Conservation (phyloP, 1,284 basidiomycete species). For the Leccinum ponderosum region DNA sequence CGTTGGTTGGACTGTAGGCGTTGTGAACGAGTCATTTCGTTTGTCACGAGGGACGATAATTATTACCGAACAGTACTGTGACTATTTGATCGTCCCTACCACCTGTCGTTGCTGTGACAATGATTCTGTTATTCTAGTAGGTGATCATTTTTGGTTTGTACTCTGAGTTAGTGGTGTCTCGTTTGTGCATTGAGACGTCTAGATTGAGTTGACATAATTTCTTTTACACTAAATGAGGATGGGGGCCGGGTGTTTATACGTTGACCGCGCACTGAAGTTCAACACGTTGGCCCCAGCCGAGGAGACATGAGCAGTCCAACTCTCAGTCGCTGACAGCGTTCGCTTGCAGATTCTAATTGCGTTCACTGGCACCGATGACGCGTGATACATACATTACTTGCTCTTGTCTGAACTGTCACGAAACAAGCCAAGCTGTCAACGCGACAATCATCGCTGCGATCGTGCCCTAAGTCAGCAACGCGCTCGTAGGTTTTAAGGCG, state of each 20-base stretch:
- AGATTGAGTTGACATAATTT: neutral
- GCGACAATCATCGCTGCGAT: too few species aligned
- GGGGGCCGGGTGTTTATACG: too few species aligned
- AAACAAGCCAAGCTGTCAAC: neutral
- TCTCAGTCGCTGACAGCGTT: too few species aligned
- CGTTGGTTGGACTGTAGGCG: neutral
- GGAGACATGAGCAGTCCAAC: too few species aligned
- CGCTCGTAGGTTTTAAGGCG: too few species aligned
- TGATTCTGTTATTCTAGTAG: slow-evolving; percentile 11
- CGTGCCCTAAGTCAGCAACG: too few species aligned
- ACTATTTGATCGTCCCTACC: neutral
- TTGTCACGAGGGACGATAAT: slow-evolving; percentile 12
- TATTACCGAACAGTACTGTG: slow-evolving; percentile 1
- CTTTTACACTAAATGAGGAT: neutral
- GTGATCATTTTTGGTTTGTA: slow-evolving; percentile 11
- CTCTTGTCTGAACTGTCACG: neutral
- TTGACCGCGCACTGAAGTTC: too few species aligned
- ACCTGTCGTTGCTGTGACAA: slow-evolving; percentile 17
- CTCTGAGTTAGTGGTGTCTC: neutral
- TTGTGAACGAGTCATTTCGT: neutral
- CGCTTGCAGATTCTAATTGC: too few species aligned
- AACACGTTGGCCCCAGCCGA: too few species aligned
- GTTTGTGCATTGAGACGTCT: neutral
- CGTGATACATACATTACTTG: neutral
- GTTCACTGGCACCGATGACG: too few species aligned